These are phyloP conservation scores for Rubia peregrina DNA, from an alignment of 305 asterid genomes.

Conservation along the genomic window DNA sequence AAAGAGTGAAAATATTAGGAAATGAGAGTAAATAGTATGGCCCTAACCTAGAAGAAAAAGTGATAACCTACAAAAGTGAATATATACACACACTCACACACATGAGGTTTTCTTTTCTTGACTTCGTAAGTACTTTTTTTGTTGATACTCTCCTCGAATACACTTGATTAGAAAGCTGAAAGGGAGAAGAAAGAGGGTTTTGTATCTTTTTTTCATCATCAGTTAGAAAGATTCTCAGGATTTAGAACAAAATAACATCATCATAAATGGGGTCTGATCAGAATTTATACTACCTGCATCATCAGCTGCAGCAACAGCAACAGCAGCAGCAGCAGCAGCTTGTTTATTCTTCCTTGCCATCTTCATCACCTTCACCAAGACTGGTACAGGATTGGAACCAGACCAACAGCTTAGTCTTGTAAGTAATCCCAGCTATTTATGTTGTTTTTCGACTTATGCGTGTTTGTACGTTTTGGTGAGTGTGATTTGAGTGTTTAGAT, in stretches of 20 bases:
- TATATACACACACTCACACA: neutral
- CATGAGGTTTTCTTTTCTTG: neutral
- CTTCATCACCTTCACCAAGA: neutral
- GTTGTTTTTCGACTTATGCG: neutral
- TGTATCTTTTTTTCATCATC: neutral
- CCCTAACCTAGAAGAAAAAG: neutral
- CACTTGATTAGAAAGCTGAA: constrained; percentile 2
- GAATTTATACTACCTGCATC: constrained; percentile 19
- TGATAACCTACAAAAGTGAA: neutral
- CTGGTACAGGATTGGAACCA: constrained; percentile 20
- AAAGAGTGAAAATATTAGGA: no score
- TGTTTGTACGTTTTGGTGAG: no score
- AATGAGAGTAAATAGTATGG: neutral
- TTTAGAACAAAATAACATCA: constrained; percentile 13
- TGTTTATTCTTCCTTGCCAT: constrained; percentile 14
- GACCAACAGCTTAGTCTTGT: constrained; percentile 16
- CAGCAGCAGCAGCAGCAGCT: constrained; percentile 16
- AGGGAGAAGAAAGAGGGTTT: constrained; percentile 7
- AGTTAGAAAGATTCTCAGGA: constrained; percentile 10
- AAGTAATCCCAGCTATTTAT: constrained; percentile 10
- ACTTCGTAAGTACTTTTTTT: no score
- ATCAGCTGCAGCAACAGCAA: constrained; percentile 18
- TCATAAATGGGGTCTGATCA: constrained; percentile 22
- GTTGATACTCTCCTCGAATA: neutral
- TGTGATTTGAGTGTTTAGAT: neutral